phyloP scores from a whole-genome alignment of 129 eudicot genomes.

The Saposhnikovia divaricata region DNA sequence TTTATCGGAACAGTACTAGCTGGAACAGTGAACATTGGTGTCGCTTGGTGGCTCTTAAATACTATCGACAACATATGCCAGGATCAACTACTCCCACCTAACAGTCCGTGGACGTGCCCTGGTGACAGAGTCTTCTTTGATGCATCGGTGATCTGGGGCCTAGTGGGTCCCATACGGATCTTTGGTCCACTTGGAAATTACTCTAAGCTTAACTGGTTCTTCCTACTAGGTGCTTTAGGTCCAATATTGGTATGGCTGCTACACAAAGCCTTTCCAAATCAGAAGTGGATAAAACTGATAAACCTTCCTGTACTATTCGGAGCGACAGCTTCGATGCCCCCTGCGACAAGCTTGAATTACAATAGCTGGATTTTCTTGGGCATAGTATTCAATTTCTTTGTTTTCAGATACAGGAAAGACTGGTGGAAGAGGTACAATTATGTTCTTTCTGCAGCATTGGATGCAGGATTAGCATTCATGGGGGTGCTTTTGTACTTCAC shows the following conservation, averaged over 20 bases:
- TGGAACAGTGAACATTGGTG: constrained; percentile 55
- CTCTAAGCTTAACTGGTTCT: constrained; percentile 61
- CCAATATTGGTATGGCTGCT: constrained; percentile 56
- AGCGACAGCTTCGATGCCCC: constrained; percentile 76
- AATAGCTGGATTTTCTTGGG: constrained; percentile 69
- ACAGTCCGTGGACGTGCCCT: constrained; percentile 81
- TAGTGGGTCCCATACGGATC: constrained; percentile 68
- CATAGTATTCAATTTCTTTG: constrained; percentile 63
- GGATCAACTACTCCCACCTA: constrained; percentile 24
- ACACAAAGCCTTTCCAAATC: constrained; percentile 49
- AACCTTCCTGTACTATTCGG: constrained; percentile 80
- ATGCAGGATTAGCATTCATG: constrained; percentile 90
- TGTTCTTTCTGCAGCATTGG: constrained; percentile 76
- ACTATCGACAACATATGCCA: constrained; percentile 48
- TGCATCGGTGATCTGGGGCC: constrained; percentile 93
- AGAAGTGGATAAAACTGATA: constrained; percentile 58
- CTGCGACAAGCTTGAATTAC: constrained; percentile 66
- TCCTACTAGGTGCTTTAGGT: constrained; percentile 49
- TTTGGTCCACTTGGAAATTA: constrained; percentile 69
- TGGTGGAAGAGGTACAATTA: constrained; percentile 95
- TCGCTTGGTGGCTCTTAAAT: constrained; percentile 69
- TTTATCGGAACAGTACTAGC: constrained; percentile 72
- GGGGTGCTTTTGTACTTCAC: constrained; percentile 56
- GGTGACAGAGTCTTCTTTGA: constrained; percentile 56
- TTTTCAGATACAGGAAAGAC: constrained; percentile 50